A percentile compares a stretch with the other conserved stretches of the same genome.
These are phyloP conservation scores for Chloroidium sp. DNA, from an alignment of 163 green algal species.

Conservation along the genomic window DNA sequence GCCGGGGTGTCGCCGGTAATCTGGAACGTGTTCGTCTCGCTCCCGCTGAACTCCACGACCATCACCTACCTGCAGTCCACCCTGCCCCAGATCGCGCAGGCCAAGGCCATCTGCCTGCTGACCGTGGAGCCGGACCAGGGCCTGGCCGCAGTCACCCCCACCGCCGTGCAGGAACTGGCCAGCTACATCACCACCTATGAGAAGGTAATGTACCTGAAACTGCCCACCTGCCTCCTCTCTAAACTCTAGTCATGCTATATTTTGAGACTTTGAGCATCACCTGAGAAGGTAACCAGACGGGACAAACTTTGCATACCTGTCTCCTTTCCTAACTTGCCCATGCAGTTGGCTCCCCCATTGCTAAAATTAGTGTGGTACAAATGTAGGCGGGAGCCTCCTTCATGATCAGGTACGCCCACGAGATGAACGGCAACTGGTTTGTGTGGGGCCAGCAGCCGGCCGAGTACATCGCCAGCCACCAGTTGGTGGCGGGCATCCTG, in stretches of 20 bases:
- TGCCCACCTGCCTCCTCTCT: background rate
- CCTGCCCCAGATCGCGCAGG: background rate
- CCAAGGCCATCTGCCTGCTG: background rate
- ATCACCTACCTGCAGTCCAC: background rate
- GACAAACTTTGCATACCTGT: background rate
- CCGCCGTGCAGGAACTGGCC: background rate
- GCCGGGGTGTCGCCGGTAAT: background rate
- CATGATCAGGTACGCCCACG: background rate
- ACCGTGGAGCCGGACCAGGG: background rate
- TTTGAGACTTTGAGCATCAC: background rate
- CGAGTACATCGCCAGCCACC: background rate
- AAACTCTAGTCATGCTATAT: background rate
- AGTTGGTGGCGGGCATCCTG: background rate
- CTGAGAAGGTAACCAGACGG: background rate
- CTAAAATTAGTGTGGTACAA: background rate
- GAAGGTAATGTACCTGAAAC: background rate
- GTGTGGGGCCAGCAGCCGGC: conserved; percentile 3
- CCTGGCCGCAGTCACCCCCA: background rate
- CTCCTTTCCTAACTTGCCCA: background rate
- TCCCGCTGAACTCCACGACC: background rate
- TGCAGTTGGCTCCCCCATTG: background rate
- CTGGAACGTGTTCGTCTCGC: background rate
- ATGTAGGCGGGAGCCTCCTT: background rate
- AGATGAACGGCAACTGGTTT: conserved; percentile 5
- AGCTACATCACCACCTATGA: background rate